Conservation (phyloP, 805 yeast genomes). For the Kuraishia molischiana region DNA sequence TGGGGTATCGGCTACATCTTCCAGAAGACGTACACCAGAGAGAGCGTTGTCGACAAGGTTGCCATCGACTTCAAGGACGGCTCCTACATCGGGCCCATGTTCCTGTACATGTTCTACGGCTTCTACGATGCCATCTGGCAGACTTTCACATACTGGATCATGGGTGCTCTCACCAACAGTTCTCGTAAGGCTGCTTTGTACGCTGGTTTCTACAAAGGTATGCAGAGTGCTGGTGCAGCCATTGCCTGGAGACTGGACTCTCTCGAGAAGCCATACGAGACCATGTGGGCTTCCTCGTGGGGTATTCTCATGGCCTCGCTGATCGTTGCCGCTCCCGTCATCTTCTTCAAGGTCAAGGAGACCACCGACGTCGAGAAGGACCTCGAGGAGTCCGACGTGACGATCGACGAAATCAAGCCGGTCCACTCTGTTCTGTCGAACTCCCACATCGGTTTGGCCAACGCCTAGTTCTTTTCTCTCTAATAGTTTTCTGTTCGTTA, state of each 20-base stretch:
- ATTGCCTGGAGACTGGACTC: conserved; percentile 51
- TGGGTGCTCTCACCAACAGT: conserved; percentile 51
- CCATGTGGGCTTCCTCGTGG: conserved; percentile 41
- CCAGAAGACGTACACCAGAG: background rate
- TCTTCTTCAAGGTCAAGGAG: conserved; percentile 32
- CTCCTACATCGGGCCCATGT: conserved; percentile 47
- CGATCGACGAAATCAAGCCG: background rate
- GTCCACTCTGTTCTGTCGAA: background rate
- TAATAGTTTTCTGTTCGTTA: background rate
- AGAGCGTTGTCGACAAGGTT: background rate
- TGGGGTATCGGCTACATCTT: conserved; percentile 42
- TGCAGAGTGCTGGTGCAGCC: conserved; percentile 58
- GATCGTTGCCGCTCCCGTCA: conserved; percentile 36
- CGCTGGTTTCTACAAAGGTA: conserved; percentile 55
- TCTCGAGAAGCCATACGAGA: conserved; percentile 21
- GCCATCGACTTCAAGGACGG: conserved; percentile 35
- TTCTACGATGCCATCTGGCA: conserved; percentile 51
- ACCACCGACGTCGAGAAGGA: conserved; percentile 22
- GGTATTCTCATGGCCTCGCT: conserved; percentile 38
- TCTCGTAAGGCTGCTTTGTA: conserved; percentile 45
- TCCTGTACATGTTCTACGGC: conserved; percentile 56
- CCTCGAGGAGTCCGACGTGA: background rate
- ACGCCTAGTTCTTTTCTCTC: background rate
- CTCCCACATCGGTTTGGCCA: background rate
- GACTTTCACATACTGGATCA: conserved; percentile 44